These are phyloP conservation scores for Heterobasidion irregulare DNA, from an alignment of 1,284 basidiomycete genomes.

Conservation along the genomic window DNA sequence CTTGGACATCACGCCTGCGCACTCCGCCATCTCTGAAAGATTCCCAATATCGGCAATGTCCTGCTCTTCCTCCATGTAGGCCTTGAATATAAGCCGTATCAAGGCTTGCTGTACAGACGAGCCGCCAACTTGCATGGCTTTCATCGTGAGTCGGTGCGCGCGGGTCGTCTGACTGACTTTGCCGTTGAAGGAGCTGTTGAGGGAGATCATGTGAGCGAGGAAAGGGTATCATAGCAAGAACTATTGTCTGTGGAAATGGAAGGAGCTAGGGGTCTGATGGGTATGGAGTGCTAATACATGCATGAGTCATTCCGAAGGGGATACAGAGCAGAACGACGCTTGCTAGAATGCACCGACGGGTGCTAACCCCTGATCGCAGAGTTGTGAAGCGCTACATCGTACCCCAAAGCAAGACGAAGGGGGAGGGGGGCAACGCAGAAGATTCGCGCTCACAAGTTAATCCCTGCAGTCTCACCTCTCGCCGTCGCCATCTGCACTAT, in stretches of 20 bases:
- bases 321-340: background rate
- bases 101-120: constrained; percentile 52
- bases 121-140: constrained; percentile 63
- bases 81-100: constrained; percentile 55
- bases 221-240: background rate
- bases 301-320: background rate
- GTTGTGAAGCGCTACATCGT: background rate
- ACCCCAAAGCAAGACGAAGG: background rate
- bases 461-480: constrained; percentile 52
- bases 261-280: background rate
- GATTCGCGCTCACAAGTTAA: constrained; percentile 49
- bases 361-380: too few relatives aligned
- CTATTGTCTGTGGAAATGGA: too few relatives aligned
- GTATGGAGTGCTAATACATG: background rate
- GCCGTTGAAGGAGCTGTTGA: constrained; percentile 44
- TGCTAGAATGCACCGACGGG: too few relatives aligned
- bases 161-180: constrained; percentile 55
- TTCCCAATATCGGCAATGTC: constrained; percentile 55
- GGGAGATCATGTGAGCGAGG: background rate
- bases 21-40: constrained; percentile 55
- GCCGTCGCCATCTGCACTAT: constrained; percentile 37
- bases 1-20: constrained; percentile 50
- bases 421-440: background rate
- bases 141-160: constrained; percentile 67
- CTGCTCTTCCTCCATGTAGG: constrained; percentile 54